These are phyloP conservation scores for Naganishia friedmannii DNA, from an alignment of 768 basidiomycete species.

Conservation along the genomic window DNA sequence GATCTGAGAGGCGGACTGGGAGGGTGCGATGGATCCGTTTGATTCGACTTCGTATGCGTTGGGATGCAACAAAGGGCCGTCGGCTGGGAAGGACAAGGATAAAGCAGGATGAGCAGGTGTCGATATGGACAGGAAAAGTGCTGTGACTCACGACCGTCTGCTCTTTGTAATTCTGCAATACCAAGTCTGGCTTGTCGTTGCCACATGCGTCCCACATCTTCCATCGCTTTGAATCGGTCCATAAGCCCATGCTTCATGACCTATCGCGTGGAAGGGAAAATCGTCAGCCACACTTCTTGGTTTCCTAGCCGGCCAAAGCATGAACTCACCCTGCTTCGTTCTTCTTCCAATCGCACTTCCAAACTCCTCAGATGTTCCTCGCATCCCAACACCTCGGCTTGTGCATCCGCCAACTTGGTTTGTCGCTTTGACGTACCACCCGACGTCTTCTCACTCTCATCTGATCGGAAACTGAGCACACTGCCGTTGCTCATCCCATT, in stretches of 20 bases:
- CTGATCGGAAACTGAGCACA: conserved; percentile 37
- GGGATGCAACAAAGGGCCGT: conserved; percentile 33
- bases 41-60: conserved; percentile 51
- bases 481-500: conserved; percentile 33
- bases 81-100: conserved; percentile 6
- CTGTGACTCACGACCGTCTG: conserved; percentile 35
- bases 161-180: conserved; percentile 43
- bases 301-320: neutral
- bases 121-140: neutral
- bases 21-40: conserved; percentile 50
- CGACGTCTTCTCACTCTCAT: conserved; percentile 38
- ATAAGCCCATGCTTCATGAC: conserved; percentile 49
- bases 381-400: conserved; percentile 51
- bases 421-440: conserved; percentile 43
- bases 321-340: conserved; percentile 43
- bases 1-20: conserved; percentile 50
- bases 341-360: conserved; percentile 49
- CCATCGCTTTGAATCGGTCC: conserved; percentile 51
- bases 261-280: conserved; percentile 1
- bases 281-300: too few relatives aligned
- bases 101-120: neutral
- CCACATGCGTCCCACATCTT: conserved; percentile 51
- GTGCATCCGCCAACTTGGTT: conserved; percentile 48
- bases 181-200: conserved; percentile 46
- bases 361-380: conserved; percentile 49